Conservation (phyloP, 208 protist genomes). For the Acanthamoeba divionensis region DNA sequence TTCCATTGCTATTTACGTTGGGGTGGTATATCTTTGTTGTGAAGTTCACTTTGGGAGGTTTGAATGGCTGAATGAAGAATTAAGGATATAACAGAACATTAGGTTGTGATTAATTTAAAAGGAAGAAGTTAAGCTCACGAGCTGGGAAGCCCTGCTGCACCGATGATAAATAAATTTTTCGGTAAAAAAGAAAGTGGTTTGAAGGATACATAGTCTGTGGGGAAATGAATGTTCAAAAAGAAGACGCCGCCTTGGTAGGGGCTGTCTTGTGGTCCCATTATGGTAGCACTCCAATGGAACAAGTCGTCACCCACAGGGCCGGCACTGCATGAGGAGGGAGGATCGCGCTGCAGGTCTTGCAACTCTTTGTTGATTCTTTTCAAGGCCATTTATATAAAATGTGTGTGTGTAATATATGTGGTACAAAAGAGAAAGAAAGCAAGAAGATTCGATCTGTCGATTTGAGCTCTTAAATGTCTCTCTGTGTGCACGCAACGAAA, state of each 20-base stretch:
- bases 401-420: neutral
- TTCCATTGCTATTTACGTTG: constrained; percentile 86
- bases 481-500: too few relatives aligned
- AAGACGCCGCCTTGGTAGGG: constrained; percentile 97
- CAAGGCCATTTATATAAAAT: neutral
- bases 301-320: constrained; percentile 93
- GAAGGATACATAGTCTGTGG: constrained; percentile 83
- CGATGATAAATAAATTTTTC: too few relatives aligned
- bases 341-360: constrained; percentile 93
- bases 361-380: constrained; percentile 83
- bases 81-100: too few relatives aligned
- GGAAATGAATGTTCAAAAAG: constrained; percentile 98
- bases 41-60: constrained; percentile 90
- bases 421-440: too few relatives aligned
- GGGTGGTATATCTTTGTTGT: constrained; percentile 87
- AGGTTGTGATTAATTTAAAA: too few relatives aligned
- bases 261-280: constrained; percentile 90
- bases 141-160: too few relatives aligned
- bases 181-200: neutral
- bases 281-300: constrained; percentile 93
- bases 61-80: constrained; percentile 97
- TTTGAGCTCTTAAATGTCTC: too few relatives aligned
- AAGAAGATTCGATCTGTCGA: too few relatives aligned
- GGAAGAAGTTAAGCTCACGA: too few relatives aligned
- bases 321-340: constrained; percentile 92